Conservation (phyloP, 768 basidiomycete genomes). For the Psilocybe subaeruginosa region DNA sequence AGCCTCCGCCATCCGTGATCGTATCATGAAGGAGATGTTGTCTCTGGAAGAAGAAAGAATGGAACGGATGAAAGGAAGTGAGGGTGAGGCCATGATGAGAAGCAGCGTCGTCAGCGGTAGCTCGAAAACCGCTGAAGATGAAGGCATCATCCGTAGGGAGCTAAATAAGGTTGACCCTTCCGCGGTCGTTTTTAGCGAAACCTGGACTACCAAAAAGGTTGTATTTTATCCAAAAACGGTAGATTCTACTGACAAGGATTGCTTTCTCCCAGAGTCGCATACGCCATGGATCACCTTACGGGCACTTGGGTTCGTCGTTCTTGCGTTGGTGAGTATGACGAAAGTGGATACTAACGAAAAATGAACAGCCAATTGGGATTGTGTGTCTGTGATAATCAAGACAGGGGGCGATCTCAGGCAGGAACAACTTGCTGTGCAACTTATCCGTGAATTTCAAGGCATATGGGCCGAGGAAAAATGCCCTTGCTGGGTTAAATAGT, state of each 20-base stretch:
- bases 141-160: constrained; percentile 90
- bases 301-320: constrained; percentile 74
- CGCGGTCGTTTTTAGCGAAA: constrained; percentile 94
- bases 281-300: constrained; percentile 92
- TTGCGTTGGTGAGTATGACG: constrained; percentile 1
- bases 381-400: constrained; percentile 97
- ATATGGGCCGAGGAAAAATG: constrained; percentile 97
- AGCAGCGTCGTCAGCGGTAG: constrained; percentile 53
- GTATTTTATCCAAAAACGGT: background rate
- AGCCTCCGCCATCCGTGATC: constrained; percentile 87
- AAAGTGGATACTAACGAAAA: constrained; percentile 4
- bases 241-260: background rate
- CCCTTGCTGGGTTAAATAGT: constrained; percentile 94
- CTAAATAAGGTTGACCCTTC: constrained; percentile 95
- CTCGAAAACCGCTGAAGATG: constrained; percentile 82
- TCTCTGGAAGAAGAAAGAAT: constrained; percentile 96
- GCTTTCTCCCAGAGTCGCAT: constrained; percentile 69
- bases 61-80: constrained; percentile 83
- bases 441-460: constrained; percentile 89
- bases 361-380: constrained; percentile 73
- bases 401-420: constrained; percentile 96
- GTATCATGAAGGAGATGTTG: constrained; percentile 99
- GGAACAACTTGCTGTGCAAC: constrained; percentile 95
- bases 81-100: constrained; percentile 69
- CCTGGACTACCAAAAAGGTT: constrained; percentile 93